phyloP scores from a whole-genome alignment of 2,329 filamentous ascomycete genomes.

The Colletotrichum godetiae region DNA sequence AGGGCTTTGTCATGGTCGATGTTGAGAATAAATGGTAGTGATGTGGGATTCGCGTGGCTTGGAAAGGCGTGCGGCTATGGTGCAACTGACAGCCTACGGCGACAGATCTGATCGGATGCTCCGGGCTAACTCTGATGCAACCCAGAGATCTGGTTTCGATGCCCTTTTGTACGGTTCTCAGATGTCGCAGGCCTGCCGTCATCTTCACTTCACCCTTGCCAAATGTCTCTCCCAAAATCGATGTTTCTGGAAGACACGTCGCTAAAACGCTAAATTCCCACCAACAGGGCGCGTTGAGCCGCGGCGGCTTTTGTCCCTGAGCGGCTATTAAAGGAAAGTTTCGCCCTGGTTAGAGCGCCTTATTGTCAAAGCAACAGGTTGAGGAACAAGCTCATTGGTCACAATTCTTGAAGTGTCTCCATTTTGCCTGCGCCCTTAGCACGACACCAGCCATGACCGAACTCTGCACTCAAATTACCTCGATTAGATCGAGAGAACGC shows the following conservation, averaged over 20 bases:
- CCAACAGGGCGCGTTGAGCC: background rate
- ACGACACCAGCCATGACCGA: conserved; percentile 8
- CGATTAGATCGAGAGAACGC: background rate
- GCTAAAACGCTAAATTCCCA: background rate
- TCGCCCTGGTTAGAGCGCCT: conserved; percentile 16
- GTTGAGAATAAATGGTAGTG: background rate
- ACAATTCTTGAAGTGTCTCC: background rate
- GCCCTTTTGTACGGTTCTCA: conserved; percentile 6
- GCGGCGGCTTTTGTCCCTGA: background rate
- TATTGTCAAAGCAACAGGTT: conserved; percentile 28
- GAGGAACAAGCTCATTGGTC: background rate
- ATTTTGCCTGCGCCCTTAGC: conserved; percentile 13
- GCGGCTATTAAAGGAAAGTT: background rate
- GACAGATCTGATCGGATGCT: background rate
- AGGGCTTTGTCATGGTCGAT: background rate
- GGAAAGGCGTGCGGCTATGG: background rate
- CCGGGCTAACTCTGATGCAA: background rate
- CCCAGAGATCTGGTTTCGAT: too few relatives aligned
- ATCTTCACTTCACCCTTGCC: background rate
- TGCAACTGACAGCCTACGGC: background rate
- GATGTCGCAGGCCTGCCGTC: background rate
- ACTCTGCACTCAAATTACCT: background rate
- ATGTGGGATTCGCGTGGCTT: too few relatives aligned
- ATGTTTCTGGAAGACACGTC: conserved; percentile 19
- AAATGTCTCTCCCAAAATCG: background rate